Conservation (phyloP, 1,284 basidiomycete species). For the Neonothopanus nambi region DNA sequence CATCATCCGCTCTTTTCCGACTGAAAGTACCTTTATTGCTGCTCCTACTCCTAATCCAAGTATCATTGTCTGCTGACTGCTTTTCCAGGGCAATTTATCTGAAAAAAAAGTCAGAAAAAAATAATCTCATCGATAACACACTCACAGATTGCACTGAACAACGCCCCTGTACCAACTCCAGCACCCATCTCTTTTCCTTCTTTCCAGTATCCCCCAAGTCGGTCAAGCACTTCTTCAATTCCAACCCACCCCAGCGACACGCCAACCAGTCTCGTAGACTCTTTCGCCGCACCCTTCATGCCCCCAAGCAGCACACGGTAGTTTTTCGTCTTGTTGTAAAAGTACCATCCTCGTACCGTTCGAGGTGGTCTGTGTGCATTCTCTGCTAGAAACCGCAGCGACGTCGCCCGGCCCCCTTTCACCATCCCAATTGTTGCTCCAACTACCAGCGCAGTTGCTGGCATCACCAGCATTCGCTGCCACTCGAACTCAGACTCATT, state of each 20-base stretch:
- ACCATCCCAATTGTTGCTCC: slow-evolving; percentile 70
- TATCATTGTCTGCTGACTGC: slow-evolving; percentile 46
- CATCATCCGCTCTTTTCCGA: slow-evolving; percentile 33
- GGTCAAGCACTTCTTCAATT: slow-evolving; percentile 61
- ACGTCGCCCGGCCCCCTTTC: slow-evolving; percentile 66
- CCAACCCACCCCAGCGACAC: slow-evolving; percentile 65
- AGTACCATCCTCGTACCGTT: slow-evolving; percentile 87
- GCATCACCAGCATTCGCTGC: slow-evolving; percentile 33
- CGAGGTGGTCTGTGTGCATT: slow-evolving; percentile 76
- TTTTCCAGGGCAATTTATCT: slow-evolving; percentile 64
- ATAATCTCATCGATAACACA: slow-evolving; percentile 22
- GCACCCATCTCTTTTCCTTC: slow-evolving; percentile 61
- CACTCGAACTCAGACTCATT: neutral
- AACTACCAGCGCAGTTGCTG: slow-evolving; percentile 54
- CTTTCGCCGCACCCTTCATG: slow-evolving; percentile 62
- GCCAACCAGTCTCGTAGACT: slow-evolving; percentile 56
- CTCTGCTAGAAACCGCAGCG: slow-evolving; percentile 58
- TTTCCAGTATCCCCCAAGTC: slow-evolving; percentile 43
- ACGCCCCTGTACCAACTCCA: slow-evolving; percentile 58
- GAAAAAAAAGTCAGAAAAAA: slow-evolving; percentile 14
- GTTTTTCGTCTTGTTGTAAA: slow-evolving; percentile 92
- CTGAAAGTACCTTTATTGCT: slow-evolving; percentile 50
- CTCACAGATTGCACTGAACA: slow-evolving; percentile 68
- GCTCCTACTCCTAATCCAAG: slow-evolving; percentile 57
- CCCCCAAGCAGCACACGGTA: slow-evolving; percentile 77